A percentile compares a stretch with the other conserved stretches of the same genome.
Evolutionary conservation across 2,329 filamentous ascomycete species (phyloP).

Genomic region (Aspergillus niger): DNA sequence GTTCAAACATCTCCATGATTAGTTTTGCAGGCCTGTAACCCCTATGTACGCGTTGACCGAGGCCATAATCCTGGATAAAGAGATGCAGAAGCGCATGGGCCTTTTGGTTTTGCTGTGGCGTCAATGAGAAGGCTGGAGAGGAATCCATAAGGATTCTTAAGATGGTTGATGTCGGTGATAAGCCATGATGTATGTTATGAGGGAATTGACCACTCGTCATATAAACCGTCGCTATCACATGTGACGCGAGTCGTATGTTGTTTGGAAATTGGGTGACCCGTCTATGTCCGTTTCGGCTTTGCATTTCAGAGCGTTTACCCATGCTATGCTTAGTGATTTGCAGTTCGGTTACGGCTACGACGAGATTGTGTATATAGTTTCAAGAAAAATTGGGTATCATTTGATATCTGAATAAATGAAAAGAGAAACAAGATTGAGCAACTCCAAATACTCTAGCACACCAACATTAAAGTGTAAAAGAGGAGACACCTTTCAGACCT

Average conservation of each 20-base stretch:
- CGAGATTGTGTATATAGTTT: no score
- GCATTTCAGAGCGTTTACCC: no score
- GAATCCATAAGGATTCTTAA: neutral
- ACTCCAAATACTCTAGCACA: neutral
- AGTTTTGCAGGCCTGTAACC: neutral
- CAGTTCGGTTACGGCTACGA: no score
- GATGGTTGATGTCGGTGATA: neutral
- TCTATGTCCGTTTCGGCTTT: no score
- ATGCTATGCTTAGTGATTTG: no score
- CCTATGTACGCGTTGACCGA: neutral
- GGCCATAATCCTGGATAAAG: neutral
- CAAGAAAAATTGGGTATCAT: neutral
- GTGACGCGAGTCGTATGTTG: no score
- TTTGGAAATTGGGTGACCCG: no score
- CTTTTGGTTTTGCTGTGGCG: neutral
- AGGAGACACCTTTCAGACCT: conserved; percentile 76
- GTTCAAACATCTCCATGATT: neutral
- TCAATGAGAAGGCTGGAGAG: neutral
- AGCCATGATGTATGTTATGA: neutral
- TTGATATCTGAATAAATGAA: neutral
- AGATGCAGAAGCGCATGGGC: neutral
- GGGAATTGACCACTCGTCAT: no score
- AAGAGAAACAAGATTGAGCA: neutral
- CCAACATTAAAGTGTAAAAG: conserved; percentile 57
- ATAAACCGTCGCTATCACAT: no score